Conservation (phyloP, 805 yeast species). For the Ogataea pignaliae region DNA sequence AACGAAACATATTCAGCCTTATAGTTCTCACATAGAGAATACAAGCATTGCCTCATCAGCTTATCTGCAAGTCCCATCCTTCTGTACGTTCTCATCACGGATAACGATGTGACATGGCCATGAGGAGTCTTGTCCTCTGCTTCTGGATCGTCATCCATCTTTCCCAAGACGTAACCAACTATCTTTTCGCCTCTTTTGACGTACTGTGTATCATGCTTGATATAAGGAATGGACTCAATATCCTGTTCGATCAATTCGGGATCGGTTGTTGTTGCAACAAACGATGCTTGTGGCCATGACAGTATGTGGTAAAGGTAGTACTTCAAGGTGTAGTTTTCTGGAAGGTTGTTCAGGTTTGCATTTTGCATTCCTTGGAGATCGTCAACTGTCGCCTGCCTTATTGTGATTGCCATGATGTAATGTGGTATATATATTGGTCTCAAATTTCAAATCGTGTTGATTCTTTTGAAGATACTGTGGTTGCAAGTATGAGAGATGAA, state of each 20-base stretch:
- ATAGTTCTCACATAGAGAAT: slow-evolving; percentile 76
- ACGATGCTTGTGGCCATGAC: slow-evolving; percentile 97
- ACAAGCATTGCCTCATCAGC: slow-evolving; percentile 75
- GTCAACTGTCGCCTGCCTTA: slow-evolving; percentile 78
- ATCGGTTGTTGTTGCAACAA: slow-evolving; percentile 83
- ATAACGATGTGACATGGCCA: slow-evolving; percentile 91
- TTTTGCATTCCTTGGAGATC: slow-evolving; percentile 96
- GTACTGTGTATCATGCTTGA: slow-evolving; percentile 41
- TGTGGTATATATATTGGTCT: slow-evolving; percentile 1
- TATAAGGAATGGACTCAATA: slow-evolving; percentile 7
- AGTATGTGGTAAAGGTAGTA: slow-evolving; percentile 91
- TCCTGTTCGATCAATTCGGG: slow-evolving; percentile 31
- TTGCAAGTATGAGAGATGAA: too few relatives aligned
- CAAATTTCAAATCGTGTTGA: too few relatives aligned
- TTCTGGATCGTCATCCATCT: slow-evolving; percentile 90
- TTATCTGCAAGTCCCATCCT: slow-evolving; percentile 93
- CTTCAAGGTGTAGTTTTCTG: slow-evolving; percentile 90
- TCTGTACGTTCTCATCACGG: slow-evolving; percentile 94
- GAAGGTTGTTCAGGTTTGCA: slow-evolving; percentile 85
- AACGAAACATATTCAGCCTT: slow-evolving; percentile 79
- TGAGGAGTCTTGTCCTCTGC: slow-evolving; percentile 61
- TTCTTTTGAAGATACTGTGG: too few relatives aligned
- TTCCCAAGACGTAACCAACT: slow-evolving; percentile 94
- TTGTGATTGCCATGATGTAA: slow-evolving; percentile 67
- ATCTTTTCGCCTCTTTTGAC: slow-evolving; percentile 67